Percentiles rank a stretch among this genome's conserved stretches.
Evolutionary conservation across 1,139 yeast genomes (phyloP).

Genomic region (Geotrichum macrosporum): DNA sequence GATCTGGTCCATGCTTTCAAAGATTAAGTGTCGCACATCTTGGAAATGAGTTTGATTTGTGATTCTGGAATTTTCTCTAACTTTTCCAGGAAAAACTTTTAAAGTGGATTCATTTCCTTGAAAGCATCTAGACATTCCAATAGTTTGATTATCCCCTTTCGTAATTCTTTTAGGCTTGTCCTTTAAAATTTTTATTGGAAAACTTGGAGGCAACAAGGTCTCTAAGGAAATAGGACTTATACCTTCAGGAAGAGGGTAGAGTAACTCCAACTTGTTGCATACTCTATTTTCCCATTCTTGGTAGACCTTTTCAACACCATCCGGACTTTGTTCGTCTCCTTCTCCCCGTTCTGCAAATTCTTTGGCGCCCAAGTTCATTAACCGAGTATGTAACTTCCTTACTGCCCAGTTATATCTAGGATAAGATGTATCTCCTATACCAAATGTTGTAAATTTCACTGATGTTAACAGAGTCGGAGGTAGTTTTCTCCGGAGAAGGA

Average conservation of each 20-base stretch:
- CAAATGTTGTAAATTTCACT: conserved; percentile 66
- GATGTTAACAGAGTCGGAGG: conserved; percentile 57
- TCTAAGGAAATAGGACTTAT: conserved; percentile 14
- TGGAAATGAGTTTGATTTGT: conserved; percentile 77
- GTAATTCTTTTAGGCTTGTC: conserved; percentile 35
- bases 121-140: conserved; percentile 34
- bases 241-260: conserved; percentile 31
- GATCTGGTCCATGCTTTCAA: conserved; percentile 35
- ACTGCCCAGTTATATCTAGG: conserved; percentile 81
- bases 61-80: conserved; percentile 52
- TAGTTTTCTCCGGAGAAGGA: conserved; percentile 61
- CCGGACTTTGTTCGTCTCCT: conserved; percentile 79
- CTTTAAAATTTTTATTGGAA: conserved; percentile 27
- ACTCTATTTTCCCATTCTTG: conserved; percentile 65
- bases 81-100: conserved; percentile 39
- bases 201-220: conserved; percentile 44
- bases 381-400: conserved; percentile 70
- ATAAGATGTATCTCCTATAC: conserved; percentile 93
- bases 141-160: conserved; percentile 23
- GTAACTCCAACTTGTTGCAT: conserved; percentile 42
- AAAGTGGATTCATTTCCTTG: conserved; percentile 25
- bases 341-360: conserved; percentile 75
- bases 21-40: conserved; percentile 68
- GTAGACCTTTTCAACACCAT: conserved; percentile 75
- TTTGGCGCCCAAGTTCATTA: conserved; percentile 73